phyloP scores from a whole-genome alignment of 306 rosid genomes.

The Glycine latifolia region DNA sequence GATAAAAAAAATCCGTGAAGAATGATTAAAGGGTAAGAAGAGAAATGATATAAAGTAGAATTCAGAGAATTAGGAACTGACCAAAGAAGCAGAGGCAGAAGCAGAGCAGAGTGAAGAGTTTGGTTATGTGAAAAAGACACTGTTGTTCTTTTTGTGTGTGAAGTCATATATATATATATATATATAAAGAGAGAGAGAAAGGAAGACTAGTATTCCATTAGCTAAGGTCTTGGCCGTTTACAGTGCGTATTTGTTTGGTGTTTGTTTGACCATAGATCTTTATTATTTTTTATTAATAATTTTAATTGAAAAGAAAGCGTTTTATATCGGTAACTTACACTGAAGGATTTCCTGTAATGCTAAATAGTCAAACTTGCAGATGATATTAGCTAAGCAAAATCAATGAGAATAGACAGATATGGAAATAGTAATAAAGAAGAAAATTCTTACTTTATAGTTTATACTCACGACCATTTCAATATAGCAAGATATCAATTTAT shows the following conservation, averaged over 20 bases:
- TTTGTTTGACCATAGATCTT: constrained; percentile 31
- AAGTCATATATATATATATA: constrained; percentile 28
- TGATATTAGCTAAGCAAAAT: constrained; percentile 27
- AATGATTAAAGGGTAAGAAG: background rate
- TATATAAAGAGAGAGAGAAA: background rate
- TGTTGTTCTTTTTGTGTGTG: constrained; percentile 10
- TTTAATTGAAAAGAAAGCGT: background rate
- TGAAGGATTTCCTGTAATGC: background rate
- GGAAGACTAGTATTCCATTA: constrained; percentile 10
- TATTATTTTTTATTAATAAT: background rate
- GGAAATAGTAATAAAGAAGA: background rate
- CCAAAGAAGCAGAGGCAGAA: constrained; percentile 21
- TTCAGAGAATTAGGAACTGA: constrained; percentile 17
- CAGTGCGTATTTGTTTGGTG: constrained; percentile 28
- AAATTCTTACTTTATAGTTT: background rate
- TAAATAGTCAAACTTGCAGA: constrained; percentile 21
- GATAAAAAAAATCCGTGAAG: constrained; percentile 8
- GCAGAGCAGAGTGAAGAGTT: constrained; percentile 16
- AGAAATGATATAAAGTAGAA: background rate
- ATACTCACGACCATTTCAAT: background rate
- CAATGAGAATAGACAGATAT: background rate
- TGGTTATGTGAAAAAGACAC: constrained; percentile 10
- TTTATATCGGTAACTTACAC: constrained; percentile 2
- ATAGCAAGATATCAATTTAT: background rate
- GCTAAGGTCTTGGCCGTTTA: background rate